Percentiles rank a stretch among this genome's conserved stretches.
Evolutionary conservation across 306 rosid species (phyloP).

Genomic region (Trifolium pratense): DNA sequence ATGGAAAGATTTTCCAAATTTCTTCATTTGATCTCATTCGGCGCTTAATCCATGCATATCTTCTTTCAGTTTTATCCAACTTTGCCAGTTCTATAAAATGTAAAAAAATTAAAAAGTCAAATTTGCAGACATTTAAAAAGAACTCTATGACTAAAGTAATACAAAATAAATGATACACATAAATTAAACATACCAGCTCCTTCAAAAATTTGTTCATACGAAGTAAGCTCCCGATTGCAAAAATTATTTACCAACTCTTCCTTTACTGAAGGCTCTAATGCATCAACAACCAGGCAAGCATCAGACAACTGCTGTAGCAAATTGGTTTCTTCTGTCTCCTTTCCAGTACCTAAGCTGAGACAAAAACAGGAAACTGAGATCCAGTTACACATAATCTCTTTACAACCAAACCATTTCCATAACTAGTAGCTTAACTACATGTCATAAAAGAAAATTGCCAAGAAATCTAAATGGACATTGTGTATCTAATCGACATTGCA

Average conservation of each 20-base stretch:
- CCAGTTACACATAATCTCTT: slow-evolving; percentile 43
- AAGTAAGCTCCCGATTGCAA: slow-evolving; percentile 93
- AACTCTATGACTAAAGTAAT: slow-evolving; percentile 30
- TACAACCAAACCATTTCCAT: slow-evolving; percentile 11
- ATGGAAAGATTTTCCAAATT: slow-evolving; percentile 93
- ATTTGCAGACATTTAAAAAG: slow-evolving; percentile 28
- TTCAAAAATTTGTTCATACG: slow-evolving; percentile 97
- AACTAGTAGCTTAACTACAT: slow-evolving; percentile 26
- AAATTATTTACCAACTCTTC: slow-evolving; percentile 97
- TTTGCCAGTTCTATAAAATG: slow-evolving; percentile 77
- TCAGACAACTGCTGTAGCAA: slow-evolving; percentile 91
- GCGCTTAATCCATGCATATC: slow-evolving; percentile 99
- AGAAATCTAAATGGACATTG: slow-evolving; percentile 26
- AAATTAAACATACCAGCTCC: slow-evolving; percentile 83
- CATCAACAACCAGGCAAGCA: slow-evolving; percentile 98
- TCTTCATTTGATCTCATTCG: slow-evolving; percentile 99
- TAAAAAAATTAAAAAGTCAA: slow-evolving; percentile 9
- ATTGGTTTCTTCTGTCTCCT: slow-evolving; percentile 93
- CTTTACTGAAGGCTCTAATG: slow-evolving; percentile 95
- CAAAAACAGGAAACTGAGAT: slow-evolving; percentile 46
- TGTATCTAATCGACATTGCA: slow-evolving; percentile 8
- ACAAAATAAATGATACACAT: slow-evolving; percentile 34
- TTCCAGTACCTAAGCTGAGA: slow-evolving; percentile 99
- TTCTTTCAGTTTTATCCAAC: slow-evolving; percentile 94
- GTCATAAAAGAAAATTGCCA: background rate